Percentiles rank a stretch among this genome's conserved stretches.
Evolutionary conservation across 257 asterid species (phyloP).

Genomic region (Verbena officinalis): DNA sequence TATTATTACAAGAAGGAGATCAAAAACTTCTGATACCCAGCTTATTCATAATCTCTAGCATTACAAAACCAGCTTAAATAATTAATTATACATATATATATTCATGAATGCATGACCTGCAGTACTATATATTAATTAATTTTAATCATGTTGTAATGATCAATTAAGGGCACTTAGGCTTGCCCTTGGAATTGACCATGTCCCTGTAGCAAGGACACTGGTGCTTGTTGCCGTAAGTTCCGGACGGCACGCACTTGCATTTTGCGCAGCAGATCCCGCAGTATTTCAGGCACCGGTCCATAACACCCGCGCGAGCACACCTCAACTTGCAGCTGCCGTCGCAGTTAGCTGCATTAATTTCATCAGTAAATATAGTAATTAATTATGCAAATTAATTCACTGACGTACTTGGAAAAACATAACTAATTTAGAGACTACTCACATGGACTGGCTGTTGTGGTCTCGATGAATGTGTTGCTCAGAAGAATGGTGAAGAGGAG

Average conservation of each 20-base stretch:
- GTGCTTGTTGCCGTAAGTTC: slow-evolving; percentile 78
- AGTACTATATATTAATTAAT: not conserved
- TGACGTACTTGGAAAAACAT: not conserved
- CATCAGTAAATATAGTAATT: not conserved
- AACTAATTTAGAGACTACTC: slow-evolving; percentile 17
- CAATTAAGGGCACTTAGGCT: slow-evolving; percentile 61
- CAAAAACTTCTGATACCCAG: too few species aligned
- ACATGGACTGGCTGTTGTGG: slow-evolving; percentile 42
- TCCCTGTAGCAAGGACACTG: slow-evolving; percentile 77
- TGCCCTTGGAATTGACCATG: slow-evolving; percentile 69
- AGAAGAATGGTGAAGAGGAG: slow-evolving; percentile 40
- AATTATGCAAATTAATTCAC: not conserved
- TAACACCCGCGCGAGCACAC: slow-evolving; percentile 58
- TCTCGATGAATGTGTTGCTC: slow-evolving; percentile 36
- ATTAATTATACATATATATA: too few species aligned
- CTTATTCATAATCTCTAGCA: too few species aligned
- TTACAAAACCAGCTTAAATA: not conserved
- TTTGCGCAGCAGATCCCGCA: slow-evolving; percentile 65
- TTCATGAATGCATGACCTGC: not conserved
- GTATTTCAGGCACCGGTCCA: slow-evolving; percentile 65
- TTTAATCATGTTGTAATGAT: too few species aligned
- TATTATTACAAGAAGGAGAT: too few species aligned
- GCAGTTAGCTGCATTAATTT: slow-evolving; percentile 39
- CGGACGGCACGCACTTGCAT: slow-evolving; percentile 79
- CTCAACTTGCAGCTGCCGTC: slow-evolving; percentile 39